Evolutionary conservation across 2,329 filamentous ascomycete genomes (phyloP), one percentile per base, ranked within the genome.

Genomic region (Penicillium hesseltinei): DNA sequence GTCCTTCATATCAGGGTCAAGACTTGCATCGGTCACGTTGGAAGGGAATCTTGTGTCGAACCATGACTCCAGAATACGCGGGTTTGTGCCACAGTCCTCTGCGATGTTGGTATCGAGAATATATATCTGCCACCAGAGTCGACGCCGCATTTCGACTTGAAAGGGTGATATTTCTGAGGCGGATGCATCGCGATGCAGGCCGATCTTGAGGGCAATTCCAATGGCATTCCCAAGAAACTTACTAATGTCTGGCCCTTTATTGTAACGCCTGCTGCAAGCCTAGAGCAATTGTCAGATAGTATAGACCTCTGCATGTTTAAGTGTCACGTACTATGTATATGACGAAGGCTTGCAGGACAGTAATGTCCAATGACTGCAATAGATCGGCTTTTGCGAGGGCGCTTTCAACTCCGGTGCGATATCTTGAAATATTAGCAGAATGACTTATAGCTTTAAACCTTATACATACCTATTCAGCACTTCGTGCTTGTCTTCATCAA

Each of bases 281-380:
- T 68, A n/a, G 17, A 33, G 8, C 11, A 17, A 23, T 21, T 19
- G 19, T 33, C 8, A 40, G 43, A 17, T 51, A 17, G 23, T 31
- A 21, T 33, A 45, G 21, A 23, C 23, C 8, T 33, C 21, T 23
- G 5, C 6, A 7, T 43, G 11, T 15, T 31, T 15, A 15, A n/a
- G 39, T 5, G 19, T 42, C n/a, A 5, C 54, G 7, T 59, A 68
- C 66, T 17, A 66, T 43, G 35, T 66, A 68, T 10, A 69, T 43
- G 7, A 58, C 43, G 6, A 66, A 58, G 27, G 63, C 63, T 40
- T 67, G 67, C 36, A 69, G 40, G 6, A 63, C 47, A 2, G 44
- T 57, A 21, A 66, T 43, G 17, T 66, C 58, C 4, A 36, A 21
- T 17, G 61, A 61, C 5, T 60, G 45, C 13, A 47, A 35, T 15